Evolutionary conservation across 2,329 filamentous ascomycete species (phyloP), one percentile per base, ranked within the genome.

Genomic region (Calonectria multiphialidica): DNA sequence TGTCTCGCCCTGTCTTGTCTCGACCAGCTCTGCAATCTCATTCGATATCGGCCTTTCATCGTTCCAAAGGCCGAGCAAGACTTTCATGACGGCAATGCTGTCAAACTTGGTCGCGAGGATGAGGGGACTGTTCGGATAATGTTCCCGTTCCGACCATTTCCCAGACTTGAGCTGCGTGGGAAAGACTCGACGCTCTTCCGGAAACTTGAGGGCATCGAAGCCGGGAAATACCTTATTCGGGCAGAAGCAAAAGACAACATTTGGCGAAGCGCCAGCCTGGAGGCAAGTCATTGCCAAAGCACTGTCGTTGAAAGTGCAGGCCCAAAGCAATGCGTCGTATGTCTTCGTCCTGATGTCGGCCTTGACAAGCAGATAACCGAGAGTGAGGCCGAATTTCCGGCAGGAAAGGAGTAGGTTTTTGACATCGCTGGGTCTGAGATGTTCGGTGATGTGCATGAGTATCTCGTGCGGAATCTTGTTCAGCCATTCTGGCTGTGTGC

Each of bases 281-380:
- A 71, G 35, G 25, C 62, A 55, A 2, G 21, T 9, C 25, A 23
- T 61, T 16, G 68, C 68, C 21, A 71, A 21, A 12, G 8, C 25
- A 25, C 28, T 21, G 10, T 71, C 62, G 4, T 47, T 47, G 30
- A 25, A 37, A 12, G 40, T 44, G 21, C 68, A 71, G 7, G 68
- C 63, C 63, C 53, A 66, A 16, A 28, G 13, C 8, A 71, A n/a
- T 2, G 63, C 33, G 42, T 66, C 13, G 63, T 71, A 71, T 2
- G 18, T 40, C 3, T 45, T 50, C 4, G 50, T 55, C 21, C 55
- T 37, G 35, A 71, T 66, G 15, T 71, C 63, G 12, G 33, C 42
- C 12, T 9, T n/a, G 2, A 71, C 23, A 3, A 71, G 25, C 13
- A 30, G 16, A 16, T 21, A 5, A 10, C 13, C 9, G 1, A 70